These are phyloP conservation scores for Inosperma sp. DNA, from an alignment of 768 basidiomycete genomes.

Conservation along the genomic window DNA sequence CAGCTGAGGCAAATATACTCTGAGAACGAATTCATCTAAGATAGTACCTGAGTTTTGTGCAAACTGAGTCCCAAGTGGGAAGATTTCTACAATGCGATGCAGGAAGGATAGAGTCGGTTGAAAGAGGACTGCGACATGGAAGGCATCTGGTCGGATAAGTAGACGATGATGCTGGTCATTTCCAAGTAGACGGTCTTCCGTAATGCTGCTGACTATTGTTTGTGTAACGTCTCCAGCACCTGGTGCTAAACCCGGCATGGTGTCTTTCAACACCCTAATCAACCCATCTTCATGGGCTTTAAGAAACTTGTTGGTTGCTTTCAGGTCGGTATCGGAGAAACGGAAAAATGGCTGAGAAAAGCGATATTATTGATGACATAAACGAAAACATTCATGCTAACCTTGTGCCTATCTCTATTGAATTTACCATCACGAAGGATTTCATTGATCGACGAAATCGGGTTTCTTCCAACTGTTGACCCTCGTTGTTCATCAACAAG, in stretches of 20 bases:
- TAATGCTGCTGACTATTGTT: conserved; percentile 51
- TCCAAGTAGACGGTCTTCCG: conserved; percentile 71
- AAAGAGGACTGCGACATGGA: conserved; percentile 92
- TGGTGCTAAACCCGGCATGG: conserved; percentile 90
- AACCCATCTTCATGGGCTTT: conserved; percentile 81
- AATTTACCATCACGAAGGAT: conserved; percentile 81
- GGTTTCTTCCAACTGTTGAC: conserved; percentile 72
- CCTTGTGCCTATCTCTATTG: conserved; percentile 76
- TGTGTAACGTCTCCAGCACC: conserved; percentile 58
- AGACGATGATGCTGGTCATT: conserved; percentile 78
- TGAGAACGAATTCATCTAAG: conserved; percentile 89
- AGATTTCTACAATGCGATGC: conserved; percentile 59
- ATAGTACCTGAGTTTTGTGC: conserved; percentile 64
- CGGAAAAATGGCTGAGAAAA: conserved; percentile 47
- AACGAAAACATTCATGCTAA: conserved; percentile 24
- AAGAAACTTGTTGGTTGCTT: conserved; percentile 61
- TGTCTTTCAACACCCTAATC: conserved; percentile 76
- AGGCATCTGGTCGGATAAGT: conserved; percentile 86
- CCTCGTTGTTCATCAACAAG: conserved; percentile 89
- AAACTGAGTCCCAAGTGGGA: conserved; percentile 70
- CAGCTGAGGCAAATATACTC: conserved; percentile 88
- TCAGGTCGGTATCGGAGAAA: conserved; percentile 85
- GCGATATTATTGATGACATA: not conserved
- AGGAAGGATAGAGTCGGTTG: conserved; percentile 88
- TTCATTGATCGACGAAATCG: conserved; percentile 91